Percentiles rank a stretch among this genome's conserved stretches.
phyloP scores from a whole-genome alignment of 352 stramenopile species.

The Halophytophthora polymorphica region DNA sequence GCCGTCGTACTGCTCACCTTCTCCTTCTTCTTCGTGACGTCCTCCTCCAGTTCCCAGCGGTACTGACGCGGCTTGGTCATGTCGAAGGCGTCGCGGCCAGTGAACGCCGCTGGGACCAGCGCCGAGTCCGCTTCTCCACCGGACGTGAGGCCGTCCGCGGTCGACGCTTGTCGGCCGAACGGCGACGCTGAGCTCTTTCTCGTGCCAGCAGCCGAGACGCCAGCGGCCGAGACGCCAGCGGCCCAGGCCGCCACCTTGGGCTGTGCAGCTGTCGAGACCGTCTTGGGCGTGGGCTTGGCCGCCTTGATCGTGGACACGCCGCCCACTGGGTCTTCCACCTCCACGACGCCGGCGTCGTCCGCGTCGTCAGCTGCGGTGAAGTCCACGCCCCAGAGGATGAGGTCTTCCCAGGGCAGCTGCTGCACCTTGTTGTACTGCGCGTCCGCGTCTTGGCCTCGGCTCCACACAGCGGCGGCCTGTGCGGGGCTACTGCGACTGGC shows the following conservation, averaged over 20 bases:
- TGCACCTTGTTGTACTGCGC: slow-evolving; percentile 79
- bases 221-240: slow-evolving; percentile 9
- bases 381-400: slow-evolving; percentile 77
- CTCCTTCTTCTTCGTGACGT: slow-evolving; percentile 11
- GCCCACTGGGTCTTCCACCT: slow-evolving; percentile 48
- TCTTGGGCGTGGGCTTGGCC: slow-evolving; percentile 3
- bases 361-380: slow-evolving; percentile 25
- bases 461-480: slow-evolving; percentile 7
- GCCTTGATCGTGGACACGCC: slow-evolving; percentile 16
- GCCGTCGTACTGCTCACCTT: slow-evolving; percentile 3
- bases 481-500: slow-evolving; percentile 10
- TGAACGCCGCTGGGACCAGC: slow-evolving; percentile 4
- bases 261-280: background rate
- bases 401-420: slow-evolving; percentile 78
- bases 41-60: slow-evolving; percentile 61
- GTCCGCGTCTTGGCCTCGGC: slow-evolving; percentile 30
- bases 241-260: slow-evolving; percentile 16
- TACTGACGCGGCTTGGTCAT: slow-evolving; percentile 76
- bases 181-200: slow-evolving; percentile 4
- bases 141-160: background rate
- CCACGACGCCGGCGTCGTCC: slow-evolving; percentile 27
- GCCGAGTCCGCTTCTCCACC: background rate
- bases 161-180: background rate
- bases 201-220: slow-evolving; percentile 2
- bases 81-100: slow-evolving; percentile 45